These are phyloP conservation scores for Lippia alba DNA, from an alignment of 305 asterid genomes.

Conservation along the genomic window DNA sequence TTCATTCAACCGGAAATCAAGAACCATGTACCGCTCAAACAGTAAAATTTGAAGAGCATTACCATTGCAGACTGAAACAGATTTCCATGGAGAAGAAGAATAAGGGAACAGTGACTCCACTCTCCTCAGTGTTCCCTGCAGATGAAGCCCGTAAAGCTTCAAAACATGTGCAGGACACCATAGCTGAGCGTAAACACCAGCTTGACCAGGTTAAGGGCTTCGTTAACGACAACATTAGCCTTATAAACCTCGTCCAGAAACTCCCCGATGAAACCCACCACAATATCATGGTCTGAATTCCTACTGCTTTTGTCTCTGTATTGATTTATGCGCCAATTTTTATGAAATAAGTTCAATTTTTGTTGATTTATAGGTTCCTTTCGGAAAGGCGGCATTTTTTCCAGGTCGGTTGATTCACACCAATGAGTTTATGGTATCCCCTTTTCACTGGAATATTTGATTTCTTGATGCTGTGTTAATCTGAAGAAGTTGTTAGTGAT, in stretches of 20 bases:
- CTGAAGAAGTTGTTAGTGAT: neutral
- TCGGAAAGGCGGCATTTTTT: conserved; percentile 89
- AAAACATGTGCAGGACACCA: conserved; percentile 63
- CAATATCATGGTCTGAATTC: conserved; percentile 64
- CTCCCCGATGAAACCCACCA: conserved; percentile 87
- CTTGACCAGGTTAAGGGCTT: conserved; percentile 63
- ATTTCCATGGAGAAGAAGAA: conserved; percentile 53
- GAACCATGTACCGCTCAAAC: neutral
- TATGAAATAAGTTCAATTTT: neutral
- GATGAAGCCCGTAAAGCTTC: conserved; percentile 79
- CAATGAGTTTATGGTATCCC: conserved; percentile 76
- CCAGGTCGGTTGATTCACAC: conserved; percentile 92
- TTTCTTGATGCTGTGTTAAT: neutral
- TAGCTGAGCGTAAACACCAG: conserved; percentile 57
- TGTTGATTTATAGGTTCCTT: conserved; percentile 67
- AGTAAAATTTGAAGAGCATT: conserved; percentile 8
- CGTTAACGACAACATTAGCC: conserved; percentile 54
- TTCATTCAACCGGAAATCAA: neutral
- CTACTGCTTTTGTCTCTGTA: neutral
- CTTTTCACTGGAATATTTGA: neutral
- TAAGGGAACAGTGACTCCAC: conserved; percentile 70
- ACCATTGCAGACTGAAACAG: no score
- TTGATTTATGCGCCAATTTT: neutral
- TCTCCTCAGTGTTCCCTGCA: conserved; percentile 65
- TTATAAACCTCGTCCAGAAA: conserved; percentile 72